Evolutionary conservation across 306 rosid species (phyloP), one percentile per base, ranked within the genome.

Genomic region (Cucumis melo): DNA sequence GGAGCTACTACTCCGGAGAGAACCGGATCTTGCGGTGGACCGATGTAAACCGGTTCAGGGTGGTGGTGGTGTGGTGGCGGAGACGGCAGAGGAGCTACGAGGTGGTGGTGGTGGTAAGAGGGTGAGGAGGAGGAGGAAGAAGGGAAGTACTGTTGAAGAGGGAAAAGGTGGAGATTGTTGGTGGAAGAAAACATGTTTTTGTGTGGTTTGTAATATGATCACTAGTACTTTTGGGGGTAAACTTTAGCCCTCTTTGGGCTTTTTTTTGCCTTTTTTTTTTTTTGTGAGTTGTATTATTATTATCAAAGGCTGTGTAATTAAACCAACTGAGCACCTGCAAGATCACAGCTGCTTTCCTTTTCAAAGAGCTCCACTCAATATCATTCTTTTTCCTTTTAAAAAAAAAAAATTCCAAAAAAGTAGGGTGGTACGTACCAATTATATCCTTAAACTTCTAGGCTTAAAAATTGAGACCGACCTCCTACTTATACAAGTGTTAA

Each of bases 161-260:
- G 87, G 85, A 65, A 80, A 55, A 78, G 61, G 65, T 24, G 55
- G 53, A 46, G 74, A 17, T 60, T 79, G 74, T 75, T 80, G 62
- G 78, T 73, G 27, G 90, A 84, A 80, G 95, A 84, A 82, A 87
- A 87, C 98, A 93, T 93, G n/a, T 80, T 77, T 60, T 21, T 60
- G 29, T 72, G 77, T 71, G 76, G 76, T 29, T 48, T 80, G 56
- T 70, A 70, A 21, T 70, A 44, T 72, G 76, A 72, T 72, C 76
- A 50, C 2, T 70, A 62, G 60, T 68, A 39, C 67, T 75, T 80
- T 80, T 73, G 74, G 57, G 74, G 76, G 65, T 46, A 46, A 66
- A 62, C 73, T 71, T 38, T 76, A 77, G 76, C 56, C 5, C 54
- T 42, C 56, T 41, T 42, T 67, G 19, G 32, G 50, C 14, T 10